phyloP scores from a whole-genome alignment of 83 land plant genomes.

The Diphasiastrum complanatum region DNA sequence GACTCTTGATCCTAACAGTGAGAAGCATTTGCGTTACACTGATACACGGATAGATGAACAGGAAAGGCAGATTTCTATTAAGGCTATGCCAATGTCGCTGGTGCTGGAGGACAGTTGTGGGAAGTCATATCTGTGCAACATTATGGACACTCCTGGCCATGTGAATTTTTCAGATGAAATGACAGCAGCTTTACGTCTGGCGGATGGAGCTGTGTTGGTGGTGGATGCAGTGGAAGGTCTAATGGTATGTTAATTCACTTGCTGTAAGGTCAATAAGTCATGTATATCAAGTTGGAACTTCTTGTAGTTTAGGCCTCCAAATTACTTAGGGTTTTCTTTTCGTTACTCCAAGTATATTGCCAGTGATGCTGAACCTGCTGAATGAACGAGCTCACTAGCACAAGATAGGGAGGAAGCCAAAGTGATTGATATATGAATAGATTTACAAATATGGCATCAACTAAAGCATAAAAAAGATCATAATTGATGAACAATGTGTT shows the following conservation, averaged over 20 bases:
- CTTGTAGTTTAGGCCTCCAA: too few relatives aligned
- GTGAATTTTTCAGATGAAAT: conserved; percentile 98
- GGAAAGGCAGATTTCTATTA: conserved; percentile 92
- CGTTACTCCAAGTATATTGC: too few relatives aligned
- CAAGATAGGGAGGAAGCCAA: too few relatives aligned
- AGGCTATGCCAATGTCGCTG: conserved; percentile 90
- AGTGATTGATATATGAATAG: too few relatives aligned
- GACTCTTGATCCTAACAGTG: conserved; percentile 69
- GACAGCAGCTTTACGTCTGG: conserved; percentile 93
- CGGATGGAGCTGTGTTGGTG: conserved; percentile 91
- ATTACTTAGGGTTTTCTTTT: too few relatives aligned
- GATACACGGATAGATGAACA: conserved; percentile 97
- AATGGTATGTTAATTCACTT: conserved; percentile 55
- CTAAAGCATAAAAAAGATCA: too few relatives aligned
- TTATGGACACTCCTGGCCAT: conserved; percentile 98
- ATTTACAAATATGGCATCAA: too few relatives aligned
- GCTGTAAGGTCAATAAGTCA: too few relatives aligned
- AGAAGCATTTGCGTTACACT: conserved; percentile 89
- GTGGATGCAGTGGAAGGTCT: conserved; percentile 99
- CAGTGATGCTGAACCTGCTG: too few relatives aligned
- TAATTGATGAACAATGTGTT: too few relatives aligned
- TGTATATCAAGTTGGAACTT: too few relatives aligned
- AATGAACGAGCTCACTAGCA: too few relatives aligned
- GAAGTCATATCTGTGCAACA: conserved; percentile 83
- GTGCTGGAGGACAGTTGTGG: conserved; percentile 84